phyloP scores from a whole-genome alignment of 2,329 filamentous ascomycete genomes.

The Whalleya microplaca region DNA sequence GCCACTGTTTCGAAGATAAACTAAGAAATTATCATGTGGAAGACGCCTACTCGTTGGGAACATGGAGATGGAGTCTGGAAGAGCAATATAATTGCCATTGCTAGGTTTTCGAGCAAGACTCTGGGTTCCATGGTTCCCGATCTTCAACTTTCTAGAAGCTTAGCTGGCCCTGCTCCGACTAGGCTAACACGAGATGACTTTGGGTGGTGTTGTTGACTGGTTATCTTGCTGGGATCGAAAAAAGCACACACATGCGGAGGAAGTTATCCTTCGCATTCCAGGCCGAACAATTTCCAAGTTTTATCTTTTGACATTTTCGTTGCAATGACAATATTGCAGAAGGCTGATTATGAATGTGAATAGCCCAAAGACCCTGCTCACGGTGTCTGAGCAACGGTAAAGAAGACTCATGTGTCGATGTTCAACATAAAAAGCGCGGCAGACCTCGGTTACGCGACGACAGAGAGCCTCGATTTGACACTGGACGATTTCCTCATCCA shows the following conservation, averaged over 20 bases:
- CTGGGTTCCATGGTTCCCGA: not conserved
- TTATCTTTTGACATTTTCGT: constrained; percentile 5
- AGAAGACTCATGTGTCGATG: constrained; percentile 78
- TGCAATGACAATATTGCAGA: constrained; percentile 6
- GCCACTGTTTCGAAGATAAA: not conserved
- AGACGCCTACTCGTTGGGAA: not conserved
- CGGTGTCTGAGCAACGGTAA: constrained; percentile 79
- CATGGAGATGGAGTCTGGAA: not conserved
- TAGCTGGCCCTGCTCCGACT: not conserved
- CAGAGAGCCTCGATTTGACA: constrained; percentile 61
- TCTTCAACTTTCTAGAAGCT: not conserved
- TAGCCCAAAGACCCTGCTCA: constrained; percentile 77
- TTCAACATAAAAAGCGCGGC: constrained; percentile 84
- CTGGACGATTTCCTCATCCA: constrained; percentile 49
- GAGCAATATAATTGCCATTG: not conserved
- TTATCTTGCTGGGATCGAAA: not conserved
- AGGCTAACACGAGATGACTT: not conserved
- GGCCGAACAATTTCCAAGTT: not conserved
- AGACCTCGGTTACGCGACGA: constrained; percentile 78
- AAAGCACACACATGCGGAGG: not conserved
- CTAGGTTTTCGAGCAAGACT: not conserved
- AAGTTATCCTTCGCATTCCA: not conserved
- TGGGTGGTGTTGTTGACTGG: not conserved
- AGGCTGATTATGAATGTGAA: constrained; percentile 40
- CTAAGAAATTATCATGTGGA: not conserved